phyloP scores from a whole-genome alignment of 768 basidiomycete species.

The Mycena rebaudengoi region DNA sequence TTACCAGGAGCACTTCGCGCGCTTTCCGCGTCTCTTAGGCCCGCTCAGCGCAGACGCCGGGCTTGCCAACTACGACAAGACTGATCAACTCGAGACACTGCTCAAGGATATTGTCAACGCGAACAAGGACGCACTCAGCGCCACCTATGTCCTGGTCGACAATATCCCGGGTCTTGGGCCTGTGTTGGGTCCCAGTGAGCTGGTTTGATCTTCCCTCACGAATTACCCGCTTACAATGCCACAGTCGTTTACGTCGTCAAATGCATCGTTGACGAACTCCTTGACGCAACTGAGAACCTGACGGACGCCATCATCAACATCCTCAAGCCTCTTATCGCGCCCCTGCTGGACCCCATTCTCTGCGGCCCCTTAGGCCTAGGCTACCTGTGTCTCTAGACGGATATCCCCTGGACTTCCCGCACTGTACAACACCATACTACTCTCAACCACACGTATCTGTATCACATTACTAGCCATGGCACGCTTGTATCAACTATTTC shows the following conservation, averaged over 20 bases:
- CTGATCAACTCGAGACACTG: slow-evolving; percentile 52
- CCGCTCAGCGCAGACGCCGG: slow-evolving; percentile 55
- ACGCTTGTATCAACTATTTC: slow-evolving; percentile 42
- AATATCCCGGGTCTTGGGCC: slow-evolving; percentile 58
- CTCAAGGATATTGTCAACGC: slow-evolving; percentile 59
- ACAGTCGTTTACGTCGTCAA: slow-evolving; percentile 69
- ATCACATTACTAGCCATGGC: slow-evolving; percentile 30
- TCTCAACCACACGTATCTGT: slow-evolving; percentile 1
- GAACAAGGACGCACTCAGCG: slow-evolving; percentile 54
- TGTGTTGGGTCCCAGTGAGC: slow-evolving; percentile 64
- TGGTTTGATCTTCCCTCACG: not conserved
- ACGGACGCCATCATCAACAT: slow-evolving; percentile 56
- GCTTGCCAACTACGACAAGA: slow-evolving; percentile 57
- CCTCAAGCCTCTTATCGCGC: slow-evolving; percentile 46
- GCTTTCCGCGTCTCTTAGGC: slow-evolving; percentile 41
- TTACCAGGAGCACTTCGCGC: slow-evolving; percentile 42
- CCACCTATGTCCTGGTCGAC: slow-evolving; percentile 41
- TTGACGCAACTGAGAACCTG: slow-evolving; percentile 58
- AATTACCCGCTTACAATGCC: slow-evolving; percentile 1
- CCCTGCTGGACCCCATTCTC: slow-evolving; percentile 34
- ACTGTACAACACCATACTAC: slow-evolving; percentile 4
- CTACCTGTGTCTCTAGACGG: slow-evolving; percentile 1
- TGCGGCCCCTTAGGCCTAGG: slow-evolving; percentile 34
- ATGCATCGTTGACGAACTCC: slow-evolving; percentile 60
- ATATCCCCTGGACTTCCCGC: not conserved